phyloP scores from a whole-genome alignment of 257 asterid species.

The Solanum piurae region DNA sequence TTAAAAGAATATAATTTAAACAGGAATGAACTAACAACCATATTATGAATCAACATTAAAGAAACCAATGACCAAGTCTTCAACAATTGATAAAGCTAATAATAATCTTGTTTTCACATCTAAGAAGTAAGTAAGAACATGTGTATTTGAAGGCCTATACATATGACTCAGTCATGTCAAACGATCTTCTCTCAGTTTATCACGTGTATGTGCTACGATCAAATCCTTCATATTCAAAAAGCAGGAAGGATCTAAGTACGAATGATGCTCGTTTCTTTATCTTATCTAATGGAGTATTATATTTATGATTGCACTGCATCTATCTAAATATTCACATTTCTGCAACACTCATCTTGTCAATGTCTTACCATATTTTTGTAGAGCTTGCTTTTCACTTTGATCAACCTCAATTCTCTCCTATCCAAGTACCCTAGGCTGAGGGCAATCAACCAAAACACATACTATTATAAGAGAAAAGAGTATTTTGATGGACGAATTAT shows the following conservation, averaged over 20 bases:
- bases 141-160: neutral
- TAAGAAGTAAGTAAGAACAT: neutral
- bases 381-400: neutral
- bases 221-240: neutral
- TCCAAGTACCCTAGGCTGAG: neutral
- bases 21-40: neutral
- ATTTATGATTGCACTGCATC: no score
- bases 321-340: neutral
- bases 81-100: neutral
- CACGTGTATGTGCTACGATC: neutral
- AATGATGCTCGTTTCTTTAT: neutral
- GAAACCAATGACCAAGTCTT: neutral
- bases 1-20: neutral
- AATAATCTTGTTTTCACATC: neutral
- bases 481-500: neutral
- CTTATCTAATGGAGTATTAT: neutral
- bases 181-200: neutral
- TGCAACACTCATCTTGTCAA: fast-evolving
- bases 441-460: neutral
- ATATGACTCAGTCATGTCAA: neutral
- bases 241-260: neutral
- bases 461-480: neutral
- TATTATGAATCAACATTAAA: neutral
- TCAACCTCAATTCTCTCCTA: neutral
- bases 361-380: neutral